Evolutionary conservation across 768 basidiomycete genomes (phyloP).

Genomic region (Cystobasidiopsis lactophilus): DNA sequence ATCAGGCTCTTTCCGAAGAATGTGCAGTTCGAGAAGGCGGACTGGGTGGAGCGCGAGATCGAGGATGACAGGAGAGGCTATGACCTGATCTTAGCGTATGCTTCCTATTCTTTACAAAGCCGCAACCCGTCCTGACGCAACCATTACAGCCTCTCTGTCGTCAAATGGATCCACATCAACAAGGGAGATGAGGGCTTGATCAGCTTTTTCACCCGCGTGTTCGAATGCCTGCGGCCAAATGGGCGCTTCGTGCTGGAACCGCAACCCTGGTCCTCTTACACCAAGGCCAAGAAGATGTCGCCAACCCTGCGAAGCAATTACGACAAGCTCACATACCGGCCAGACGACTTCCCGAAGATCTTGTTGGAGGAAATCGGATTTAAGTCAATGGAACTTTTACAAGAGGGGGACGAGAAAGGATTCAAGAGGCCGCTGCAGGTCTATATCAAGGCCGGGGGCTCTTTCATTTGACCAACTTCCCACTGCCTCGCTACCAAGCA

Average conservation of each 20-base stretch:
- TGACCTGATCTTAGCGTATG: conserved; percentile 60
- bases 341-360: conserved; percentile 36
- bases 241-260: conserved; percentile 51
- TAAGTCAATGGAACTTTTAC: conserved; percentile 25
- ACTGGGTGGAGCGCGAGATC: conserved; percentile 45
- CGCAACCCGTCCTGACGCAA: not conserved
- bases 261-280: conserved; percentile 66
- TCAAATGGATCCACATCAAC: conserved; percentile 84
- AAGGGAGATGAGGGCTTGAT: conserved; percentile 49
- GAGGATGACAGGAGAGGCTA: conserved; percentile 36
- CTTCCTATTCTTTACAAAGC: not conserved
- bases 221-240: conserved; percentile 38
- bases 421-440: conserved; percentile 43
- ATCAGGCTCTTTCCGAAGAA: conserved; percentile 48
- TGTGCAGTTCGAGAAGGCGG: conserved; percentile 42
- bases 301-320: conserved; percentile 42
- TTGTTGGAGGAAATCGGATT: conserved; percentile 46
- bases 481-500: too few relatives aligned
- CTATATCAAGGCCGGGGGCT: conserved; percentile 31
- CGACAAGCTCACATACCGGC: conserved; percentile 36
- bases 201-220: conserved; percentile 43
- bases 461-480: conserved; percentile 8
- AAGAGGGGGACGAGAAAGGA: conserved; percentile 28
- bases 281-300: conserved; percentile 43
- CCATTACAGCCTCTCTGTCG: conserved; percentile 45